These are phyloP conservation scores for Vigna mungo DNA, from an alignment of 306 rosid genomes.

Conservation along the genomic window DNA sequence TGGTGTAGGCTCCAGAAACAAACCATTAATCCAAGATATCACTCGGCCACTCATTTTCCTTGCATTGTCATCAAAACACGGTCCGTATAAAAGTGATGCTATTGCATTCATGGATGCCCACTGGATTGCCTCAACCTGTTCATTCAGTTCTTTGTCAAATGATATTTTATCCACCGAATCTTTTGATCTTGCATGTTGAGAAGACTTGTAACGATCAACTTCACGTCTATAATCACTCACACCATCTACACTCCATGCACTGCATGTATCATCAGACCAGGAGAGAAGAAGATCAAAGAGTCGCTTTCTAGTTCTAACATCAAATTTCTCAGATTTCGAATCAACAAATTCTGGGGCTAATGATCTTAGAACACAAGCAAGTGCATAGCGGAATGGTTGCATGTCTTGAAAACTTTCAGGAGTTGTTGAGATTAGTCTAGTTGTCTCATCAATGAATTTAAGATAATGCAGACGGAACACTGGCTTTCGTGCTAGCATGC, in stretches of 20 bases:
- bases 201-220: slow-evolving; percentile 96
- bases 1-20: slow-evolving; percentile 90
- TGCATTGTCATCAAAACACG: slow-evolving; percentile 98
- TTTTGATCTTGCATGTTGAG: slow-evolving; percentile 95
- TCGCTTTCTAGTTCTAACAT: slow-evolving; percentile 88
- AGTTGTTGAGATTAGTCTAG: slow-evolving; percentile 68
- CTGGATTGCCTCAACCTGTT: slow-evolving; percentile 98
- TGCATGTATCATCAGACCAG: slow-evolving; percentile 90
- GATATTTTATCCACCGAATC: slow-evolving; percentile 96
- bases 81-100: slow-evolving; percentile 96
- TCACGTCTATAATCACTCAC: slow-evolving; percentile 96
- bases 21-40: slow-evolving; percentile 93
- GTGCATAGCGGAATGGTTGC: slow-evolving; percentile 97
- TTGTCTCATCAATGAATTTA: slow-evolving; percentile 90
- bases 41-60: slow-evolving; percentile 99
- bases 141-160: slow-evolving; percentile 95
- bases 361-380: slow-evolving; percentile 94
- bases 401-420: slow-evolving; percentile 90
- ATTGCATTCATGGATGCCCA: slow-evolving; percentile 99
- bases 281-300: slow-evolving; percentile 95
- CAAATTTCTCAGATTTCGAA: slow-evolving; percentile 93
- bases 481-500: slow-evolving; percentile 85
- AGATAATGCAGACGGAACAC: slow-evolving; percentile 88
- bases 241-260: slow-evolving; percentile 85
- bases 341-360: slow-evolving; percentile 98